Evolutionary conservation across 495 filamentous ascomycete species (phyloP).

Genomic region (Tuber brumale): DNA sequence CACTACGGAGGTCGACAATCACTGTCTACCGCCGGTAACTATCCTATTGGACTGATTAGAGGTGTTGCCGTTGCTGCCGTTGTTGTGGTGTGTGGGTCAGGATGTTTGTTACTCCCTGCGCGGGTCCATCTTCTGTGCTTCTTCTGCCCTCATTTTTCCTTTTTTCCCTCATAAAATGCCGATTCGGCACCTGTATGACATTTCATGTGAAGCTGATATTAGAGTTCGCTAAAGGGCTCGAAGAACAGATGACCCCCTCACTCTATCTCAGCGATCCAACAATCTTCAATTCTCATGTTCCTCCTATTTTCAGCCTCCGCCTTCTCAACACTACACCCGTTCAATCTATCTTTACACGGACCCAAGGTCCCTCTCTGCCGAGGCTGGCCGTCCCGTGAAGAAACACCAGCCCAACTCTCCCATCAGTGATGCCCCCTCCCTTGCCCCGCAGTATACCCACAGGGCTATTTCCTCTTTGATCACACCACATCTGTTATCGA

Average conservation of each 20-base stretch:
- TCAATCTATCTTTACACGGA: conserved; percentile 34
- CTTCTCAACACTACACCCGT: conserved; percentile 24
- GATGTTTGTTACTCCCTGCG: conserved; percentile 28
- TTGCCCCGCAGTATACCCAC: conserved; percentile 13
- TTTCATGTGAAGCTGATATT: conserved; percentile 22
- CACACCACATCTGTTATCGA: conserved; percentile 23
- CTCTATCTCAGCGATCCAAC: conserved; percentile 36
- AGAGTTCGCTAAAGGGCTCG: not conserved
- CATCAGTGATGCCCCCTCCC: not conserved
- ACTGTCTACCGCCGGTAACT: not conserved
- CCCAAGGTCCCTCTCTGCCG: conserved; percentile 31
- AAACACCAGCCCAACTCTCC: conserved; percentile 29
- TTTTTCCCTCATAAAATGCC: conserved; percentile 19
- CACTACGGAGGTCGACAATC: not conserved
- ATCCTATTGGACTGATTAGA: not conserved
- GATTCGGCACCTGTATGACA: conserved; percentile 11
- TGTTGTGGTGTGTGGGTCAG: conserved; percentile 16
- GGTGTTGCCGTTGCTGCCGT: conserved; percentile 12
- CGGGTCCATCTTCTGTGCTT: not conserved
- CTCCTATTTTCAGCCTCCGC: conserved; percentile 25
- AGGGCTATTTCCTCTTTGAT: conserved; percentile 31
- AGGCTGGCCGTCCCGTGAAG: conserved; percentile 28
- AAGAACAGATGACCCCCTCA: conserved; percentile 29
- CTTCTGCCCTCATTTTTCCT: conserved; percentile 11
- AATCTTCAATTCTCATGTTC: conserved; percentile 39